phyloP scores from a whole-genome alignment of 2,329 filamentous ascomycete species.

The Cordyceps tenuipes region DNA sequence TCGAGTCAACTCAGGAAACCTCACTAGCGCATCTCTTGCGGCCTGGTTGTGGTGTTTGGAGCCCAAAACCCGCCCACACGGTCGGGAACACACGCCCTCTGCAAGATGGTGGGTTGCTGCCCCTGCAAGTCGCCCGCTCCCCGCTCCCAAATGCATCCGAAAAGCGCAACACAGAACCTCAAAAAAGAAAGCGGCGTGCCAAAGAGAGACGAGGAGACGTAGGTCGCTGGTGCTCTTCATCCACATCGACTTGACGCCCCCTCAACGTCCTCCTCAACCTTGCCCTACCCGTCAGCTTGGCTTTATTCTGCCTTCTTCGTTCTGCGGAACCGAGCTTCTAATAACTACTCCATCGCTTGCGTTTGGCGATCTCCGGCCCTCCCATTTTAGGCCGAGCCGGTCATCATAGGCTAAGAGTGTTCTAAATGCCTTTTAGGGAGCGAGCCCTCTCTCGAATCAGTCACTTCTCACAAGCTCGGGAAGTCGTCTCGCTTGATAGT shows the following conservation, averaged over 20 bases:
- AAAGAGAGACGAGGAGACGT: slow-evolving; percentile 12
- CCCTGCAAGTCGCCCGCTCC: slow-evolving; percentile 10
- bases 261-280: not conserved
- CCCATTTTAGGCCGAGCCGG: not conserved
- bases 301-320: not conserved
- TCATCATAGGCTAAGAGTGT: not conserved
- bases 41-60: slow-evolving; percentile 9
- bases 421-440: not conserved
- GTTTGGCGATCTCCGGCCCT: not conserved
- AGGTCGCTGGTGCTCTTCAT: slow-evolving; percentile 1
- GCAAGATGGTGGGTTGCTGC: slow-evolving; percentile 2
- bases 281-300: not conserved
- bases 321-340: not conserved
- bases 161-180: slow-evolving; percentile 12
- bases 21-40: not conserved
- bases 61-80: slow-evolving; percentile 11
- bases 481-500: not conserved
- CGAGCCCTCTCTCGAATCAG: not conserved
- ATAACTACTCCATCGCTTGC: not conserved
- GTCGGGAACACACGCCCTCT: slow-evolving; percentile 12
- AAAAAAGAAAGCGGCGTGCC: slow-evolving; percentile 11
- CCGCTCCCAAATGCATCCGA: slow-evolving; percentile 7
- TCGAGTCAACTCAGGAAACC: slow-evolving; percentile 4
- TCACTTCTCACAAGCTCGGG: not conserved
- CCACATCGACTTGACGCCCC: not conserved